A percentile compares a stretch with the other conserved stretches of the same genome.
phyloP scores from a whole-genome alignment of 2,329 filamentous ascomycete genomes.

The Arthrobotrys iridis region DNA sequence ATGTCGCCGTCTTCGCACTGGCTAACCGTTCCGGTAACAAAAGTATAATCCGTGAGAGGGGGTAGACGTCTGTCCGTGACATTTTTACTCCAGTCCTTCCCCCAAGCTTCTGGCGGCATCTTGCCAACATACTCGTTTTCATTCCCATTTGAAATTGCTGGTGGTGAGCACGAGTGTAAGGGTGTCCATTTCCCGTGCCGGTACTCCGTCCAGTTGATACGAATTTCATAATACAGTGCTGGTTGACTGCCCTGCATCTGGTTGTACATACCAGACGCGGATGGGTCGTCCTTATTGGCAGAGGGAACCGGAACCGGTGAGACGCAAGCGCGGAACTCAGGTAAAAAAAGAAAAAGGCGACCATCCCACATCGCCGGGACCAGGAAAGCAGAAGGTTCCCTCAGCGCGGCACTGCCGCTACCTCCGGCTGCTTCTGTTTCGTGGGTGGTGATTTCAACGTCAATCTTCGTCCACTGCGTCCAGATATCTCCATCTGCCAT shows the following conservation, averaged over 20 bases:
- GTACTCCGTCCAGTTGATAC: conserved; percentile 56
- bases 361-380: conserved; percentile 38
- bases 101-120: neutral
- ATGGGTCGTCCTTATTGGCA: neutral
- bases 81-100: too few relatives aligned
- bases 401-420: neutral
- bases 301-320: neutral
- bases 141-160: conserved; percentile 15
- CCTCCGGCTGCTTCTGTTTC: conserved; percentile 12
- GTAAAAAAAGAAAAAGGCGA: conserved; percentile 56
- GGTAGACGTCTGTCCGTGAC: neutral
- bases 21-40: neutral
- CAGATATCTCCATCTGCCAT: conserved; percentile 20
- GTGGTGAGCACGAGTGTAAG: conserved; percentile 21
- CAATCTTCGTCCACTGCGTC: conserved; percentile 56
- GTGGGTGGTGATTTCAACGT: conserved; percentile 55
- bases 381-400: conserved; percentile 51
- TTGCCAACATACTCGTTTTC: neutral
- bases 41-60: neutral
- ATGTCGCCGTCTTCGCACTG: neutral
- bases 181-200: conserved; percentile 57
- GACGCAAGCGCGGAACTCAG: conserved; percentile 34
- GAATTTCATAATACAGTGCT: conserved; percentile 49
- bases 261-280: neutral
- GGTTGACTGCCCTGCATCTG: neutral